A percentile compares a stretch with the other conserved stretches of the same genome.
Conservation (phyloP, 352 stramenopile species). For the Phytophthora ohioensis region DNA sequence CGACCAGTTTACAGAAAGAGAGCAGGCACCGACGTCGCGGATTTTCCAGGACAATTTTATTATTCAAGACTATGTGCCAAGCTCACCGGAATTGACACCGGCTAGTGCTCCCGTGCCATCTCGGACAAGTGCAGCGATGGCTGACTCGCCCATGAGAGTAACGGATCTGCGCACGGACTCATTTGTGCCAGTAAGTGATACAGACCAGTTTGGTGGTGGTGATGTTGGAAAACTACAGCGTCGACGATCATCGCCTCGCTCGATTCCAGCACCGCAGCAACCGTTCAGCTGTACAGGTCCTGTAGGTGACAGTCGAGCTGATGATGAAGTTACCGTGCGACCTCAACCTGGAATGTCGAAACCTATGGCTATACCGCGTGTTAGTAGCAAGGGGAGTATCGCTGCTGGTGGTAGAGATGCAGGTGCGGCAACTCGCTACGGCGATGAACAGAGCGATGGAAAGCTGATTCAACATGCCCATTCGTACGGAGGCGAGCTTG, state of each 20-base stretch:
- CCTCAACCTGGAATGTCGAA: slow-evolving; percentile 65
- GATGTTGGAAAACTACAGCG: slow-evolving; percentile 26
- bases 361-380: slow-evolving; percentile 82
- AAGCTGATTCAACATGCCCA: slow-evolving; percentile 68
- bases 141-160: slow-evolving; percentile 27
- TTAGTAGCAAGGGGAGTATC: slow-evolving; percentile 45
- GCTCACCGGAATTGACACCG: slow-evolving; percentile 55
- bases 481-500: slow-evolving; percentile 69
- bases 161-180: slow-evolving; percentile 38
- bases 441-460: slow-evolving; percentile 6
- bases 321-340: slow-evolving; percentile 27
- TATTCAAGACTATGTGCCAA: slow-evolving; percentile 88
- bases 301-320: slow-evolving; percentile 5
- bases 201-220: slow-evolving; percentile 32
- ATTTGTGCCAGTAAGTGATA: slow-evolving; percentile 50
- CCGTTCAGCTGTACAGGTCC: slow-evolving; percentile 26
- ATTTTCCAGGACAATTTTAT: slow-evolving; percentile 85
- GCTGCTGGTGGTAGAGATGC: slow-evolving; percentile 29
- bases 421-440: slow-evolving; percentile 15
- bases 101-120: slow-evolving; percentile 33
- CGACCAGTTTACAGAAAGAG: slow-evolving; percentile 49
- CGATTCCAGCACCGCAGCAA: slow-evolving; percentile 35
- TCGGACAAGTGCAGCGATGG: slow-evolving; percentile 15
- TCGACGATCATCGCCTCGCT: slow-evolving; percentile 54
- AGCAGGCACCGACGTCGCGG: slow-evolving; percentile 44